Base-by-base conservation (phyloP, 768 basidiomycete genomes). In the Boletus sp. region DNA sequence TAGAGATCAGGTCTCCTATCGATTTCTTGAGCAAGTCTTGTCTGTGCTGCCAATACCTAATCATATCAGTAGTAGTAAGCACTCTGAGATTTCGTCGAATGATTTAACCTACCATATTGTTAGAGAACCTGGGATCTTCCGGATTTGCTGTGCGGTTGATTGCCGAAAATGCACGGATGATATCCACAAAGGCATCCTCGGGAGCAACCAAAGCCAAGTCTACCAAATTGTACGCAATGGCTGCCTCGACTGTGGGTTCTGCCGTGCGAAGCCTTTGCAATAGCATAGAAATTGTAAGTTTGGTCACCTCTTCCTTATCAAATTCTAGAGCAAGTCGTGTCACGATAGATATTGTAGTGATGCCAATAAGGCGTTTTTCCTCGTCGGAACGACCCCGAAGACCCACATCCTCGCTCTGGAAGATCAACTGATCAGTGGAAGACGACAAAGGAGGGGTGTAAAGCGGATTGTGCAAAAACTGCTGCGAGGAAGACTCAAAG, bases 261-360 rank as follows among this genome's bases (percentile, higher is more conserved):
- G 90, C 88, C 21, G 84, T 83, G 25, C 90, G 83, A 21, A 96
- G 75, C 7, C 93, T 82, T 72, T 97, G 95, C 37, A 97, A 73
- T 10, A 98, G 74, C 93, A 97, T 96, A 0, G 93, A 94, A 14
- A 94, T 83, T 2, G 93, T 94, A 19, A 97, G 76, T 35, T 87
- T 84, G 5, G 89, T 93, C 14, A 93, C 93, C 74, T 96, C 94
- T 65, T 93, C 90, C 56, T 82, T 80, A 53, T 83, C 75, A 65
- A 95, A 93, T 71, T 97, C 94, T 15, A 97, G 73, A 0, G 94
- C 90, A 33, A 98, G 79, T 30, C 84, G 79, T 3, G 94, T 89
- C 5, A 95, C 93, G 2, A 95, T 89, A 3, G 90, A 90, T 54
- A 98, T 93, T 3, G 93, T 93, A 56, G 90, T 93, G 48, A 93